Evolutionary conservation across 352 stramenopile species (phyloP).

Genomic region (Paralagenidium karlingii): DNA sequence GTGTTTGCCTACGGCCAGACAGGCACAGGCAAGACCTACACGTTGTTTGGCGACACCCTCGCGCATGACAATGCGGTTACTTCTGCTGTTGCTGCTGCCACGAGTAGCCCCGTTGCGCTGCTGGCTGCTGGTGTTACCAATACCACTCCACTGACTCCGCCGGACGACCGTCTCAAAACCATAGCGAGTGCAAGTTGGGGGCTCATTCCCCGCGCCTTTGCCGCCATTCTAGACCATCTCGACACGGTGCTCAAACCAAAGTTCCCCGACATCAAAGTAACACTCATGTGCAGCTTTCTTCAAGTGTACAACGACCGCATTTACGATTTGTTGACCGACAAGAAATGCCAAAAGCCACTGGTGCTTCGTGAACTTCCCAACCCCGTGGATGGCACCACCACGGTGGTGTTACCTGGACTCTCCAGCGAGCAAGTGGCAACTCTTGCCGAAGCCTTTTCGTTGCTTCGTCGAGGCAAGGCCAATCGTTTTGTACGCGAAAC

Average conservation of each 20-base stretch:
- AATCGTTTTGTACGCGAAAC: slow-evolving; percentile 75
- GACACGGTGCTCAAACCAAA: too few species aligned
- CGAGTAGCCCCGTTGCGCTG: too few species aligned
- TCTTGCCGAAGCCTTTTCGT: slow-evolving; percentile 30
- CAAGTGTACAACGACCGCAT: slow-evolving; percentile 94
- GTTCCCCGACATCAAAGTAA: slow-evolving; percentile 15
- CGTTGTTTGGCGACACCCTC: slow-evolving; percentile 77
- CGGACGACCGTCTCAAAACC: slow-evolving; percentile 4
- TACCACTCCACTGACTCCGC: too few species aligned
- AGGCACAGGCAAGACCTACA: slow-evolving; percentile 87
- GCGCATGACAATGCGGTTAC: not conserved
- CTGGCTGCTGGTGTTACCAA: too few species aligned
- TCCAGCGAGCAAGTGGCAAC: slow-evolving; percentile 28
- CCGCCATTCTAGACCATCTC: slow-evolving; percentile 41
- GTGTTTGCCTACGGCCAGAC: slow-evolving; percentile 90
- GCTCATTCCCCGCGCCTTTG: slow-evolving; percentile 67
- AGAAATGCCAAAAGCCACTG: slow-evolving; percentile 48
- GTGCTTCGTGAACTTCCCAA: slow-evolving; percentile 49
- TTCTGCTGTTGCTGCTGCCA: too few species aligned
- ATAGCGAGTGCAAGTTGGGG: too few species aligned
- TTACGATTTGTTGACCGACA: slow-evolving; percentile 80
- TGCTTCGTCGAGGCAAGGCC: slow-evolving; percentile 27
- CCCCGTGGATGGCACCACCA: slow-evolving; percentile 30
- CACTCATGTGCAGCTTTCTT: slow-evolving; percentile 78
- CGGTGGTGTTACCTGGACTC: slow-evolving; percentile 43